phyloP scores from a whole-genome alignment of 306 rosid genomes.

The Dryas drummondii region DNA sequence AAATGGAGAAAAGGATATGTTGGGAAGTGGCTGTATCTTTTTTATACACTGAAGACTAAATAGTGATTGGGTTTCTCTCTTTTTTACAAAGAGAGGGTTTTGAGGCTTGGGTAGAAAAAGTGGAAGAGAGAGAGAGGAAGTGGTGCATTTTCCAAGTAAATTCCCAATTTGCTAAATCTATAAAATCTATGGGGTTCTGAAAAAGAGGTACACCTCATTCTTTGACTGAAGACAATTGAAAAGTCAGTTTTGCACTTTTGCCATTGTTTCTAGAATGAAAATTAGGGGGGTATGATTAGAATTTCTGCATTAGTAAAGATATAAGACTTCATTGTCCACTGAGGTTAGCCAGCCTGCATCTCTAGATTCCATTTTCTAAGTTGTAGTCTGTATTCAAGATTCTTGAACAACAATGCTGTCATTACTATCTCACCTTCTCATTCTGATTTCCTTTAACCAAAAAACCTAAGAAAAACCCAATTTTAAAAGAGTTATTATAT shows the following conservation, averaged over 20 bases:
- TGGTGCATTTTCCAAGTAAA: slow-evolving; percentile 41
- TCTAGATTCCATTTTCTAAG: not conserved
- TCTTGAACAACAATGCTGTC: slow-evolving; percentile 17
- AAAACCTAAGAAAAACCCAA: not conserved
- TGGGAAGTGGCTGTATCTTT: slow-evolving; percentile 36
- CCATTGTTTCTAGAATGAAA: not conserved
- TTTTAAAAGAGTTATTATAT: not conserved
- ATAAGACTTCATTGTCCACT: not conserved
- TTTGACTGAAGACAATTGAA: slow-evolving; percentile 21
- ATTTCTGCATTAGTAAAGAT: not conserved
- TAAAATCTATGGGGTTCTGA: slow-evolving; percentile 11
- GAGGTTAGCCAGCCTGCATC: slow-evolving; percentile 6
- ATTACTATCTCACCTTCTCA: not conserved
- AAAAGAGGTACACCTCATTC: slow-evolving; percentile 16
- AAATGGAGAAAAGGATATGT: slow-evolving; percentile 43
- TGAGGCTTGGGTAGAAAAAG: not conserved
- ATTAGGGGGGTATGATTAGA: too few relatives aligned
- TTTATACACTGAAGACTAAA: not conserved
- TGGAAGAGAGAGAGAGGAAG: not conserved
- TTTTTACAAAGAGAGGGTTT: slow-evolving; percentile 2
- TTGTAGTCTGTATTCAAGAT: too few relatives aligned
- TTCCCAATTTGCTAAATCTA: slow-evolving; percentile 2
- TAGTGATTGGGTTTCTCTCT: slow-evolving; percentile 8
- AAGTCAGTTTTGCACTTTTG: not conserved
- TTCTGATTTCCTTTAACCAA: not conserved